Evolutionary conservation across 2,329 filamentous ascomycete species (phyloP).

Genomic region (Dactylonectria estremocensis): DNA sequence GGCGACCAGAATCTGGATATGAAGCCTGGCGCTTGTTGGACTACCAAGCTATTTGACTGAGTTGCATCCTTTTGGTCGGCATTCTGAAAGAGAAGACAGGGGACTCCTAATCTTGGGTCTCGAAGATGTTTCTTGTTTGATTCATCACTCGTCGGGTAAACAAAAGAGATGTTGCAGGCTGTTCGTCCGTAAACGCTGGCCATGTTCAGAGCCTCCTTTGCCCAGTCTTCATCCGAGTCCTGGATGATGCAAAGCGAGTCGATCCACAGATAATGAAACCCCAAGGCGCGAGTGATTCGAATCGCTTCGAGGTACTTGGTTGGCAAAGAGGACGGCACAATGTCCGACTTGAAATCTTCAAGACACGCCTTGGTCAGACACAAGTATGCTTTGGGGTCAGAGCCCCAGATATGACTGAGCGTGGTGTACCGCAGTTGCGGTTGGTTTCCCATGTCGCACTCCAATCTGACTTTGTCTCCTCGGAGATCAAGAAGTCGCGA

Average conservation of each 20-base stretch:
- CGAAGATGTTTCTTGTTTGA: slow-evolving; percentile 5
- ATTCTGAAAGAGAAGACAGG: neutral
- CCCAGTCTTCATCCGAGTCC: slow-evolving; percentile 11
- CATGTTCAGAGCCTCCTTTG: slow-evolving; percentile 3
- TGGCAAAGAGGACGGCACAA: slow-evolving; percentile 6
- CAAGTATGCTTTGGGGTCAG: slow-evolving; percentile 15
- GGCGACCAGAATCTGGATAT: slow-evolving; percentile 14
- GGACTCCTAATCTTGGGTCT: slow-evolving; percentile 10
- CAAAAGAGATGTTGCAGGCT: slow-evolving; percentile 24
- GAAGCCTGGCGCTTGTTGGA: slow-evolving; percentile 6
- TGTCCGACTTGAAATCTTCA: slow-evolving; percentile 11
- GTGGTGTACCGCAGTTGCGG: slow-evolving; percentile 21
- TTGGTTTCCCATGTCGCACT: slow-evolving; percentile 1
- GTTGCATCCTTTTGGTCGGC: neutral
- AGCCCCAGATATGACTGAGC: slow-evolving; percentile 31
- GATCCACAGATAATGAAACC: slow-evolving; percentile 12
- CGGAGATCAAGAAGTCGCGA: slow-evolving; percentile 17
- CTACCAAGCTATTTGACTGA: neutral
- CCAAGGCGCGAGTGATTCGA: slow-evolving; percentile 5
- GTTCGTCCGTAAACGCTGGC: slow-evolving; percentile 14
- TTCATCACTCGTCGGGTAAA: slow-evolving; percentile 17
- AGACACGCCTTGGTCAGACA: slow-evolving; percentile 7
- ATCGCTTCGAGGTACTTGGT: slow-evolving; percentile 18
- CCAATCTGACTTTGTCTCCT: slow-evolving; percentile 20
- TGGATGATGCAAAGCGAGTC: slow-evolving; percentile 17